Base-by-base conservation (phyloP, 148 eudicot genomes). In the Mesembryanthemum crystallinum region DNA sequence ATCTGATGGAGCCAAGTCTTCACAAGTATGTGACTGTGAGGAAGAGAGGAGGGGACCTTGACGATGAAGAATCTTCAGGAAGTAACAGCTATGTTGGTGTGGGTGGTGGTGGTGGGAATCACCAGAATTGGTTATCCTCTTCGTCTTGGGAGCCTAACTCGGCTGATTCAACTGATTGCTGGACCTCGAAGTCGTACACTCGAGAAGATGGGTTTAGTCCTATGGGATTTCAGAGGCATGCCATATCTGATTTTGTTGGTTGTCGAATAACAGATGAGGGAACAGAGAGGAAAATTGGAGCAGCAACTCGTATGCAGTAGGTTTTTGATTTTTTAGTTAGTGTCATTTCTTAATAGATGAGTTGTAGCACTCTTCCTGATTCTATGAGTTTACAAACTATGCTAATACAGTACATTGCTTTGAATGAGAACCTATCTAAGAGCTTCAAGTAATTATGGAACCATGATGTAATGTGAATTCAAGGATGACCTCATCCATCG, bases 21-120 rank as follows among this genome's bases (percentile, higher is more conserved):
- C 93, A 92, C 68, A 90, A 90, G 85, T 92, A 94, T 55, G 97
- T 94, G 74, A 94, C 98, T 8, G 88, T 90, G 61, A 89, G 89
- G 76, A 88, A 70, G 70, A 80, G 89, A 73, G 96, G 81, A 1
- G 83, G 67, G 27, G 91, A 88, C 18, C 32, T 73, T 43, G 91
- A 87, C 47, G 97, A 88, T n/a, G 86, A 89, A 60, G 97, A 92
- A 74, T 92, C 97, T 27, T 90, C 96, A 0, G 97, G 97, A 18
- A 92, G 99, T 76, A 95, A 92, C 43, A 95, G 96, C 80, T 77
- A 80, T 76, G 86, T 72, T 2, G 88, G 84, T 27, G 74, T 81
- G 11, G 74, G 83, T 14, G 69, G 84, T 27, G 74, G 83, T 14
- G 74, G 83, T 14, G 69, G 49, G 2, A 45, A 83, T 55, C 88